Conservation (phyloP, 805 yeast species). For the Starmerella sp. region DNA sequence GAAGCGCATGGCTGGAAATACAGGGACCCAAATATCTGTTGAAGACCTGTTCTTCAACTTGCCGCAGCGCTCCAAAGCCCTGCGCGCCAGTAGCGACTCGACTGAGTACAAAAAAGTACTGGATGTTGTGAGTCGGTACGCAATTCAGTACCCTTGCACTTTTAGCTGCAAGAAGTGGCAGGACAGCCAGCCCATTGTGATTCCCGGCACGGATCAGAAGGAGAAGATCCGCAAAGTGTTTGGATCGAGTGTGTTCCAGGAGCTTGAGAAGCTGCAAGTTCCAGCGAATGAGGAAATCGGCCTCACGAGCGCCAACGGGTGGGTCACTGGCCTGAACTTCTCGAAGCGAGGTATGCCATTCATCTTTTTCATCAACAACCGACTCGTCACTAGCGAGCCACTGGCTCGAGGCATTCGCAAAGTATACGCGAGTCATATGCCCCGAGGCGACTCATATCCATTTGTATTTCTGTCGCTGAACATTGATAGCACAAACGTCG, state of each 20-base stretch:
- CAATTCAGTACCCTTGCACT: constrained; percentile 57
- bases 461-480: constrained; percentile 66
- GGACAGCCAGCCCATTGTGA: constrained; percentile 56
- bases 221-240: constrained; percentile 67
- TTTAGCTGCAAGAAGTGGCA: constrained; percentile 73
- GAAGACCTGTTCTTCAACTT: constrained; percentile 85
- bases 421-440: constrained; percentile 54
- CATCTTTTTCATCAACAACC: constrained; percentile 71
- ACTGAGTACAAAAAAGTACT: constrained; percentile 65
- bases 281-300: constrained; percentile 35
- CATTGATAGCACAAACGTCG: constrained; percentile 59
- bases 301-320: constrained; percentile 43
- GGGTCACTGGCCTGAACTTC: constrained; percentile 60
- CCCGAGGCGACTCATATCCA: constrained; percentile 58
- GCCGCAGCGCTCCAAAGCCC: constrained; percentile 62
- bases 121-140: constrained; percentile 74
- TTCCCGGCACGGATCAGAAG: constrained; percentile 37
- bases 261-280: constrained; percentile 42
- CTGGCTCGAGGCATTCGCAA: constrained; percentile 55
- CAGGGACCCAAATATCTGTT: constrained; percentile 74
- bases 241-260: constrained; percentile 58
- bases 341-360: constrained; percentile 57
- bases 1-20: constrained; percentile 70
- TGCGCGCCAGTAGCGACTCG: constrained; percentile 25
- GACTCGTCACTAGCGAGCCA: constrained; percentile 77